These are phyloP conservation scores for Fusarium begoniae DNA, from an alignment of 2,329 filamentous ascomycete species.

Conservation along the genomic window DNA sequence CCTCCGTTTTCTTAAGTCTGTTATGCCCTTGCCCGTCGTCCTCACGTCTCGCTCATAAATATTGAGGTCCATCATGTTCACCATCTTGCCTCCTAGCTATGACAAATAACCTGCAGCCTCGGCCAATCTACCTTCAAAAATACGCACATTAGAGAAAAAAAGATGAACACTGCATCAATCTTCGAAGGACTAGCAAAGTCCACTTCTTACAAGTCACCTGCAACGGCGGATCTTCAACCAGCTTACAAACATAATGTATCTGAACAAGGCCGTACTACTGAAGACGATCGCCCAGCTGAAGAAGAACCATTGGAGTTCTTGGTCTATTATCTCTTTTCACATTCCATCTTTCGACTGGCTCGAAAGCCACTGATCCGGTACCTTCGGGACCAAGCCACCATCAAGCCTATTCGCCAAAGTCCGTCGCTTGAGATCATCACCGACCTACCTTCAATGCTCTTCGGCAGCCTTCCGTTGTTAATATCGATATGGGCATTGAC, in stretches of 20 bases:
- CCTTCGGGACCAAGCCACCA: conserved; percentile 18
- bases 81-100: background rate
- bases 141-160: background rate
- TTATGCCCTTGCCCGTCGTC: background rate
- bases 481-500: conserved; percentile 30
- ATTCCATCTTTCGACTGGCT: conserved; percentile 26
- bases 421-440: conserved; percentile 19
- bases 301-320: conserved; percentile 17
- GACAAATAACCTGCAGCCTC: background rate
- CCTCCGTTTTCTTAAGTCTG: background rate
- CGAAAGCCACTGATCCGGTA: conserved; percentile 22
- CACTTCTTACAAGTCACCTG: background rate
- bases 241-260: background rate
- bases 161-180: background rate
- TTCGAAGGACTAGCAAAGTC: background rate
- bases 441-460: conserved; percentile 29
- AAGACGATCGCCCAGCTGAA: conserved; percentile 9
- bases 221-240: background rate
- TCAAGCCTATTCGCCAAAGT: conserved; percentile 23
- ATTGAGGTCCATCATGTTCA: background rate
- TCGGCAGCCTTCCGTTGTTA: conserved; percentile 19
- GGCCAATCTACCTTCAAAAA: background rate
- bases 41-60: too few species aligned
- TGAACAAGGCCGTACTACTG: background rate
- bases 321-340: conserved; percentile 15